Evolutionary conservation across 768 basidiomycete species (phyloP).

Genomic region (Naganishia kalamii): DNA sequence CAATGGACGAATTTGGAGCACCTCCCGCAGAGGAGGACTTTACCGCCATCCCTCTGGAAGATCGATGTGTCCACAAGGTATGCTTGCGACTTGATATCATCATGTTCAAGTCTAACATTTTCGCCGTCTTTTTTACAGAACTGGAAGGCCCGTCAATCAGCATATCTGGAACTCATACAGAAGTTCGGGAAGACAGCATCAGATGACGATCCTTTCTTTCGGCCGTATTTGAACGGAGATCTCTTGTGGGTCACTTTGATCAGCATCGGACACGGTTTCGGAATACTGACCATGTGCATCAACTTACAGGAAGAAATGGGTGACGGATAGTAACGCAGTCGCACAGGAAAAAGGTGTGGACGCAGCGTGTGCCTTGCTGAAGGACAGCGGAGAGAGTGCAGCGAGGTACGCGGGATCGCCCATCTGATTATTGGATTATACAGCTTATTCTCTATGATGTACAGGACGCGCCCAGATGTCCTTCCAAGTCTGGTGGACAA

Average conservation of each 20-base stretch:
- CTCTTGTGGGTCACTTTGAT: constrained; percentile 50
- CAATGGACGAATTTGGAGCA: constrained; percentile 16
- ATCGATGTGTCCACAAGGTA: constrained; percentile 76
- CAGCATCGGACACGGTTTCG: neutral
- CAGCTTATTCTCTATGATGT: neutral
- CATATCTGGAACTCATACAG: constrained; percentile 79
- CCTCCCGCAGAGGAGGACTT: constrained; percentile 94
- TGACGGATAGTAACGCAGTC: constrained; percentile 84
- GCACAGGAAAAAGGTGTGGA: constrained; percentile 98
- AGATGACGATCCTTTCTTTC: constrained; percentile 89
- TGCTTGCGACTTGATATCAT: no score
- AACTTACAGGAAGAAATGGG: constrained; percentile 63
- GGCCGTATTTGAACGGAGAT: constrained; percentile 72
- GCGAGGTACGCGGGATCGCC: constrained; percentile 50
- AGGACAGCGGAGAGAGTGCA: constrained; percentile 82
- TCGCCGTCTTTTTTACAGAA: constrained; percentile 50
- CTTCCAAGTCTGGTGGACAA: constrained; percentile 93
- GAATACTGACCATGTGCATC: neutral
- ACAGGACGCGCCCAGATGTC: constrained; percentile 57
- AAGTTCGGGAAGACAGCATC: constrained; percentile 82
- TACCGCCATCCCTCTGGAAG: constrained; percentile 65
- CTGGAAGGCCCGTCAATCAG: constrained; percentile 96
- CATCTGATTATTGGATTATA: neutral
- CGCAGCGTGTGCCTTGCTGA: constrained; percentile 74
- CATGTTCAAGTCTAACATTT: no score